A percentile compares a stretch with the other conserved stretches of the same genome.
Evolutionary conservation across 768 basidiomycete genomes (phyloP).

Genomic region (Phanerochaete sordida): DNA sequence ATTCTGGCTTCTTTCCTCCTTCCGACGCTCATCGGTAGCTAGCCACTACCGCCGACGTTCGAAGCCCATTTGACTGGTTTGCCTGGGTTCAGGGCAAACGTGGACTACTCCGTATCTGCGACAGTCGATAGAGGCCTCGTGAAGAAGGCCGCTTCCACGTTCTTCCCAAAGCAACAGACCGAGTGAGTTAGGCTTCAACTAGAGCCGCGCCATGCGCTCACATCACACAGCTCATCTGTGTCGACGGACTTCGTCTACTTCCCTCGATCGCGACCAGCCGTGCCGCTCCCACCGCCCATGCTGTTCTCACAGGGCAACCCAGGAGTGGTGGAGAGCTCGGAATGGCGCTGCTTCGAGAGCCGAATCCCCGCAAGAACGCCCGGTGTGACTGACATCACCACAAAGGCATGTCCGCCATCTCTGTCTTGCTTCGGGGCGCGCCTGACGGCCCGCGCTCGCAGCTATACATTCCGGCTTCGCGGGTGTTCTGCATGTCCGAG

Average conservation of each 20-base stretch:
- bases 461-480: conserved; percentile 55
- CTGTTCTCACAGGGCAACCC: conserved; percentile 15
- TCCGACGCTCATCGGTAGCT: not conserved
- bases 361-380: conserved; percentile 22
- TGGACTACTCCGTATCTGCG: conserved; percentile 59
- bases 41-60: conserved; percentile 73
- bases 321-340: conserved; percentile 39
- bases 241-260: conserved; percentile 61
- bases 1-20: conserved; percentile 1
- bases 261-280: conserved; percentile 61
- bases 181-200: conserved; percentile 2
- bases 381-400: conserved; percentile 27
- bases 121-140: conserved; percentile 42
- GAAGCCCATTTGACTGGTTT: conserved; percentile 65
- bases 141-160: conserved; percentile 37
- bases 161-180: not conserved
- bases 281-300: conserved; percentile 47
- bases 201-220: not conserved
- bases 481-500: conserved; percentile 54
- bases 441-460: conserved; percentile 10
- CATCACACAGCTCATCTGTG: conserved; percentile 26
- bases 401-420: conserved; percentile 27
- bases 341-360: conserved; percentile 50
- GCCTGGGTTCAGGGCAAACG: conserved; percentile 66
- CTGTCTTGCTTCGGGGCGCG: not conserved